Conservation (phyloP, 106 monocot genomes). For the Apostasia ramifera region DNA sequence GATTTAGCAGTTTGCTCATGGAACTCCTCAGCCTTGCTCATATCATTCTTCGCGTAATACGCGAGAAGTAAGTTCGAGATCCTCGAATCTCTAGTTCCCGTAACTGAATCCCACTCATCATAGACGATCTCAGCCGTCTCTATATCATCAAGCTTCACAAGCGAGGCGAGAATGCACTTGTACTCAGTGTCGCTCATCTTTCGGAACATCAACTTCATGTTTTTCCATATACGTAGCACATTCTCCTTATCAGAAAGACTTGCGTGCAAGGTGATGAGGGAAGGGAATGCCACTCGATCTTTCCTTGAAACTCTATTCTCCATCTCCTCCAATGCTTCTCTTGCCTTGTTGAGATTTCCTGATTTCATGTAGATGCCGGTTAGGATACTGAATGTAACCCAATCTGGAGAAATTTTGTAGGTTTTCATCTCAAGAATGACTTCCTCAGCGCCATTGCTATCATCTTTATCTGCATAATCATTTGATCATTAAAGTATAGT, state of each 20-base stretch:
- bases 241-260: constrained; percentile 39
- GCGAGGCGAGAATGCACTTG: constrained; percentile 63
- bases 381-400: constrained; percentile 74
- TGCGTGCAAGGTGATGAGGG: constrained; percentile 59
- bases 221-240: constrained; percentile 58
- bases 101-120: constrained; percentile 65
- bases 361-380: constrained; percentile 55
- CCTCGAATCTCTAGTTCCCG: constrained; percentile 57
- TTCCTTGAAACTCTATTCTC: constrained; percentile 55
- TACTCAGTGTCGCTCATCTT: constrained; percentile 84
- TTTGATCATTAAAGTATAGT: too few relatives aligned
- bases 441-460: constrained; percentile 45
- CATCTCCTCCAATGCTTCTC: constrained; percentile 60
- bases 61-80: constrained; percentile 59
- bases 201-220: constrained; percentile 58
- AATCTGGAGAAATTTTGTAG: constrained; percentile 44
- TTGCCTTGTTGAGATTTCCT: constrained; percentile 26
- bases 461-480: constrained; percentile 34
- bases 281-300: constrained; percentile 53
- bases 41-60: constrained; percentile 48
- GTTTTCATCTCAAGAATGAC: constrained; percentile 50
- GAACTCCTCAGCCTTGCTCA: constrained; percentile 62
- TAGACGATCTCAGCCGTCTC: constrained; percentile 76
- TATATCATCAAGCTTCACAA: constrained; percentile 47
- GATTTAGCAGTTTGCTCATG: constrained; percentile 17